Conservation (phyloP, 352 stramenopile genomes). For the Achlya hypogyna region DNA sequence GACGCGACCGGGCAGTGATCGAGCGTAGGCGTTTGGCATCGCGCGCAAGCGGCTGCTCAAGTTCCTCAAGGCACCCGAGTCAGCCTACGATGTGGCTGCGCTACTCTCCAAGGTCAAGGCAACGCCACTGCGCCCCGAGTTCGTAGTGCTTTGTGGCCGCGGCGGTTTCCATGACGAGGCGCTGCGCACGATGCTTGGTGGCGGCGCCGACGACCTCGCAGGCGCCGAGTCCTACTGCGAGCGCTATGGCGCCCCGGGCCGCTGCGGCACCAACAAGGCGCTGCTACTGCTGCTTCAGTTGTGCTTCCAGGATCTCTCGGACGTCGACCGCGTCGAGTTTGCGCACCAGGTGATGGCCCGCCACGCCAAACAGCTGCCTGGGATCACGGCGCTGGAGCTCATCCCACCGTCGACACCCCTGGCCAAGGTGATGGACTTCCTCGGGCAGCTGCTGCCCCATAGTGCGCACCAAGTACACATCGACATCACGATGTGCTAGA, state of each 20-base stretch:
- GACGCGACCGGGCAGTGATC: neutral
- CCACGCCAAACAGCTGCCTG: conserved; percentile 72
- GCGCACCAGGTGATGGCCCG: conserved; percentile 48
- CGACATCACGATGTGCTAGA: neutral
- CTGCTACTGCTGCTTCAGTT: conserved; percentile 70
- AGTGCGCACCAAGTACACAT: conserved; percentile 55
- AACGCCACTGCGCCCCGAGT: conserved; percentile 70
- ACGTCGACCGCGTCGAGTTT: conserved; percentile 73
- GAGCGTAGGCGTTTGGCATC: conserved; percentile 34
- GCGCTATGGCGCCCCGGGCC: conserved; percentile 52
- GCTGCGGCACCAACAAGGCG: conserved; percentile 45
- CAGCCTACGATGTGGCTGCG: conserved; percentile 61
- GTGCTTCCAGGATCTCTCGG: conserved; percentile 64
- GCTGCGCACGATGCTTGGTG: conserved; percentile 47
- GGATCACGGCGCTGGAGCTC: conserved; percentile 51
- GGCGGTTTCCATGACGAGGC: conserved; percentile 72
- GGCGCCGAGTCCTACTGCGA: conserved; percentile 74
- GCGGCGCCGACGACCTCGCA: conserved; percentile 56
- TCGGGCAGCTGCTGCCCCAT: conserved; percentile 66
- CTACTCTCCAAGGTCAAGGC: conserved; percentile 71
- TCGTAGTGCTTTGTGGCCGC: conserved; percentile 76
- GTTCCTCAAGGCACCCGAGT: conserved; percentile 68
- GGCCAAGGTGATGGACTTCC: conserved; percentile 76
- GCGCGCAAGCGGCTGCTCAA: conserved; percentile 70
- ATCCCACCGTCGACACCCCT: conserved; percentile 62